Evolutionary conservation across 1,284 basidiomycete species (phyloP).

Genomic region (Trametes polyzona): DNA sequence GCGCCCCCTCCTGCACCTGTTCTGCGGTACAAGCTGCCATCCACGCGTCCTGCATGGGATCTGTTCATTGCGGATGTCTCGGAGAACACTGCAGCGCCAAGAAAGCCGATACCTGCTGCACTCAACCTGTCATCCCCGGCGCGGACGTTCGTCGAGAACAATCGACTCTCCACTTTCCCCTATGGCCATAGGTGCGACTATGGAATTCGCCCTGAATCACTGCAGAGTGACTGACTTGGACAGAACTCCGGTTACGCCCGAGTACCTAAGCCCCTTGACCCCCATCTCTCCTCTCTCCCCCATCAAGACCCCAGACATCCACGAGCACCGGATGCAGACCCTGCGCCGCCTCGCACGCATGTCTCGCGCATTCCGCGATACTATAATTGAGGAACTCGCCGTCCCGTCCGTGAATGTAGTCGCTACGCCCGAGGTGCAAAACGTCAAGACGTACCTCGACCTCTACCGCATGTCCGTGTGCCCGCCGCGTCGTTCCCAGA

Average conservation of each 20-base stretch:
- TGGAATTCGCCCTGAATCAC: background rate
- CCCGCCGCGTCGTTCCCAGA: slow-evolving; percentile 8
- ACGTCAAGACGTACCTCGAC: slow-evolving; percentile 34
- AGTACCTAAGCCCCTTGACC: slow-evolving; percentile 22
- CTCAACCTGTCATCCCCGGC: slow-evolving; percentile 17
- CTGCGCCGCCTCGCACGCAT: slow-evolving; percentile 32
- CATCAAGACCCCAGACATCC: slow-evolving; percentile 21
- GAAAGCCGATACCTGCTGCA: slow-evolving; percentile 20
- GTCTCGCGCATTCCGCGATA: slow-evolving; percentile 26
- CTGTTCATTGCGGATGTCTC: background rate
- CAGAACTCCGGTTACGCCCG: slow-evolving; percentile 11
- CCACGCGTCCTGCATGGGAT: background rate
- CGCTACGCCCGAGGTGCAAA: slow-evolving; percentile 22
- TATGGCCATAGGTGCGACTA: slow-evolving; percentile 16
- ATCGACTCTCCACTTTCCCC: slow-evolving; percentile 15
- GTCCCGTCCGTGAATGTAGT: slow-evolving; percentile 28
- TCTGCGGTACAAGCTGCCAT: slow-evolving; percentile 16
- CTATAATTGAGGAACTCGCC: slow-evolving; percentile 28
- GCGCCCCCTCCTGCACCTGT: slow-evolving; percentile 14
- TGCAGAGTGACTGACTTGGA: background rate
- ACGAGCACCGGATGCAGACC: slow-evolving; percentile 24
- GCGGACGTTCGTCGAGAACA: slow-evolving; percentile 5
- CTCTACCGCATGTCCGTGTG: slow-evolving; percentile 30
- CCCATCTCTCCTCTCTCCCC: slow-evolving; percentile 26
- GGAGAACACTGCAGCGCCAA: background rate